Evolutionary conservation across 352 stramenopile genomes (phyloP).

Genomic region (Globisporangium orthogonon): DNA sequence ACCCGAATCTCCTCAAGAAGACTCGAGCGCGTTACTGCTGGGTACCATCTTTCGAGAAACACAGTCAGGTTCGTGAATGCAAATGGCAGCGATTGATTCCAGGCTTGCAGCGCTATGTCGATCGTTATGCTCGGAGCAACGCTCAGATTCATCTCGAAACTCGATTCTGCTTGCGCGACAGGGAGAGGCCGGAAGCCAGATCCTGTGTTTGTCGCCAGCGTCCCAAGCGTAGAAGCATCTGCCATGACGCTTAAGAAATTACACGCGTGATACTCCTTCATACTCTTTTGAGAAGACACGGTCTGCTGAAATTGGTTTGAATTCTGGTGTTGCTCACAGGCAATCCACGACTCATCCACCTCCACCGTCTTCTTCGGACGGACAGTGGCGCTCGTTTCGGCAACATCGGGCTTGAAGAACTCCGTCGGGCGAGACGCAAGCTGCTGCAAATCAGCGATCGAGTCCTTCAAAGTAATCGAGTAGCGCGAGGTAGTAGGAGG

Average conservation of each 20-base stretch:
- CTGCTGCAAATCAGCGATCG: constrained; percentile 30
- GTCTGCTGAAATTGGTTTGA: constrained; percentile 22
- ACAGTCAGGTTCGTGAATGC: constrained; percentile 27
- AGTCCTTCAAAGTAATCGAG: constrained; percentile 20
- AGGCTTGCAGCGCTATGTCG: constrained; percentile 26
- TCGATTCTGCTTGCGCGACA: constrained; percentile 23
- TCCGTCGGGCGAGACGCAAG: constrained; percentile 32
- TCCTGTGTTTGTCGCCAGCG: neutral
- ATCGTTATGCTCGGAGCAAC: constrained; percentile 22
- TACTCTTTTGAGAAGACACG: constrained; percentile 19
- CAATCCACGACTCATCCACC: constrained; percentile 30
- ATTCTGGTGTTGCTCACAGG: constrained; percentile 19
- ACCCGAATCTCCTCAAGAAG: neutral
- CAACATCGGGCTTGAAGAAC: constrained; percentile 44
- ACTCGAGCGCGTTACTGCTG: constrained; percentile 16
- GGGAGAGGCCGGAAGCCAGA: constrained; percentile 10
- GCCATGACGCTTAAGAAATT: constrained; percentile 44
- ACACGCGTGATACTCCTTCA: constrained; percentile 34
- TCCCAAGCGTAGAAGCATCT: constrained; percentile 2
- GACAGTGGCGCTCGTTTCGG: constrained; percentile 31
- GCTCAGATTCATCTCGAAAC: constrained; percentile 53
- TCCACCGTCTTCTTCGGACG: constrained; percentile 31
- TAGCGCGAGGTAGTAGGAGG: constrained; percentile 17
- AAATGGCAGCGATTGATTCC: constrained; percentile 22
- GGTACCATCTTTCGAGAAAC: constrained; percentile 48